Base-by-base conservation (phyloP, 495 filamentous ascomycete genomes). In the Articulospora tetracladia region DNA sequence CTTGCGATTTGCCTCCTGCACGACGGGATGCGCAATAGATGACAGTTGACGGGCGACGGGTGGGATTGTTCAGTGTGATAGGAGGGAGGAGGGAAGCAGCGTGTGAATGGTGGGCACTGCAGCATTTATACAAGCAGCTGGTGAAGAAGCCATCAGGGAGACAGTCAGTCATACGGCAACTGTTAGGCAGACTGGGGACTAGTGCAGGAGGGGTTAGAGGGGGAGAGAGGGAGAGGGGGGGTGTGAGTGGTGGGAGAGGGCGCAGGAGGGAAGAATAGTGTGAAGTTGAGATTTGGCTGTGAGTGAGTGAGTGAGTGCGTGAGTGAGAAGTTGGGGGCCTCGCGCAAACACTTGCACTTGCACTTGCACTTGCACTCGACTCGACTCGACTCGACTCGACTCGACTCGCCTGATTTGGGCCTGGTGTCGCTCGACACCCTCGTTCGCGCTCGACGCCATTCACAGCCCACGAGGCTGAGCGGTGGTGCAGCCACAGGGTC, bases 101-200 rank as follows among this genome's bases (percentile, higher is more conserved):
- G 47, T 19, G 6, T 53, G 53, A 55, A 55, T 55, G 53, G 53
- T 34, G 53, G 53, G 53, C 26, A 41, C 6, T 26, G 53, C 30
- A 44, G 2, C 7, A 44, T 34, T 55, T 55, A 55, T 55, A 34
- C 32, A 24, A 32, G 15, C 13, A 34, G 19, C 34, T 39, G 2
- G 15, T 24, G 7, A 1, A 11, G 53, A 32, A 3, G n/a, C n/a
- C n/a, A n/a, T n/a, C n/a, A n/a, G n/a, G n/a, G n/a, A n/a, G n/a
- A n/a, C 20, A 44, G 55, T 47, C 34, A 57, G 55, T 57, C 55
- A 57, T 57, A 47, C 55, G 55, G 55, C 41, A 4, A 47, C 19
- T 1, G 51, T 20, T 53, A 53, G 51, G 51, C 51, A 53, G 51
- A 53, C 51, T 32, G 27, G 3, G 51, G 7, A 7, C 39, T 15